Conservation (phyloP, 169 alveolate genomes). For the Plasmodium berghei region DNA sequence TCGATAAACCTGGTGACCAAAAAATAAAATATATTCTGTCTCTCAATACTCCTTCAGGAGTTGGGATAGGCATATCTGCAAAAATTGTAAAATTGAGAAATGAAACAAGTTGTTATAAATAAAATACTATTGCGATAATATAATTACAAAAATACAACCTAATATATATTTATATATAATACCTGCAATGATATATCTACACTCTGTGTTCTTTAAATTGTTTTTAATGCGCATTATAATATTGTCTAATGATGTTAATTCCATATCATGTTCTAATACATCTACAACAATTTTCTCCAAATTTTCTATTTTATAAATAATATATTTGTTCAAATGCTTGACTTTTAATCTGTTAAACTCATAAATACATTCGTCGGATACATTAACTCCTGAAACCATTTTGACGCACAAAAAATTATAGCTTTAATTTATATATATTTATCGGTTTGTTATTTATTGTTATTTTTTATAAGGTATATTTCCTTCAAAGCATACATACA, state of each 20-base stretch:
- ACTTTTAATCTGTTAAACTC: slow-evolving; percentile 70
- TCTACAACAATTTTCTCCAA: slow-evolving; percentile 66
- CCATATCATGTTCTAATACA: slow-evolving; percentile 45
- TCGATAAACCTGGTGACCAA: slow-evolving; percentile 74
- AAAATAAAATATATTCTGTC: slow-evolving; percentile 71
- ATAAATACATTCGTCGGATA: slow-evolving; percentile 70
- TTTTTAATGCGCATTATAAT: slow-evolving; percentile 57
- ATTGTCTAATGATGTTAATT: slow-evolving; percentile 38
- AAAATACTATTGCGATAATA: too few species aligned
- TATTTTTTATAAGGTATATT: neutral
- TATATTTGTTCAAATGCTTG: slow-evolving; percentile 70
- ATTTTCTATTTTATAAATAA: slow-evolving; percentile 57
- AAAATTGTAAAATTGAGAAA: neutral
- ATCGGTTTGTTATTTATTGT: neutral
- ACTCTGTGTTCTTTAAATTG: slow-evolving; percentile 50
- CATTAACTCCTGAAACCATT: slow-evolving; percentile 73
- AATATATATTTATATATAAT: slow-evolving; percentile 1
- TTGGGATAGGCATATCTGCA: slow-evolving; percentile 65
- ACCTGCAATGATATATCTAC: slow-evolving; percentile 77
- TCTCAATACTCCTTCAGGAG: slow-evolving; percentile 74
- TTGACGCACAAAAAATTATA: neutral
- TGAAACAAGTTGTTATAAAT: neutral
- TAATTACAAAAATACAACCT: too few species aligned
- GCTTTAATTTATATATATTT: too few species aligned
- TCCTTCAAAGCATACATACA: too few species aligned